Conservation (phyloP, 257 asterid species). For the Avicennia marina region DNA sequence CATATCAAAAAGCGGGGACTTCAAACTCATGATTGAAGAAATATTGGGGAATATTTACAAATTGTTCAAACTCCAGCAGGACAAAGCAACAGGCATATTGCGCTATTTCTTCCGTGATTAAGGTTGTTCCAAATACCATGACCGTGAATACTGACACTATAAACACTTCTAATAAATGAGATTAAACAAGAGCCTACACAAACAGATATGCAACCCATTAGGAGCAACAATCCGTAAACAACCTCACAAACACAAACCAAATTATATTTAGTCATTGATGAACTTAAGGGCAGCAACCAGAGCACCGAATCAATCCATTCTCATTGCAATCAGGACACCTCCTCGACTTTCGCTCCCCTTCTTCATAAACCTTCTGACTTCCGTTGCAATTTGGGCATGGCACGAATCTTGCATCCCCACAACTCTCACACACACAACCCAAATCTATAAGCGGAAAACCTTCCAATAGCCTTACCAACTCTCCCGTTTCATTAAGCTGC, state of each 20-base stretch:
- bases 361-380: conserved; percentile 65
- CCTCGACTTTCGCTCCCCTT: conserved; percentile 46
- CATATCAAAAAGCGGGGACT: background rate
- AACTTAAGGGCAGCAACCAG: conserved; percentile 58
- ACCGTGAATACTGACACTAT: conserved; percentile 14
- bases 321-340: conserved; percentile 74
- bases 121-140: background rate
- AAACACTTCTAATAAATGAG: conserved; percentile 30
- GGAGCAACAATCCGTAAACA: conserved; percentile 20
- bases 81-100: conserved; percentile 10
- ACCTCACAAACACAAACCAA: conserved; percentile 22
- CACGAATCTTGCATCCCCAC: conserved; percentile 89
- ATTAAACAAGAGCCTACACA: conserved; percentile 14
- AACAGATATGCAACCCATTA: conserved; percentile 17
- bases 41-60: background rate
- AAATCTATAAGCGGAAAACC: conserved; percentile 49
- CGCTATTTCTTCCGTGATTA: conserved; percentile 3
- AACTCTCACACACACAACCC: conserved; percentile 60
- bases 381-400: conserved; percentile 83
- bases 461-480: conserved; percentile 53
- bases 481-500: conserved; percentile 74
- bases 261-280: background rate
- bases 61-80: conserved; percentile 12
- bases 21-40: conserved; percentile 1
- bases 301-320: conserved; percentile 82